These are phyloP conservation scores for Exophiala sp. DNA, from an alignment of 2,329 filamentous ascomycete species.

Conservation along the genomic window DNA sequence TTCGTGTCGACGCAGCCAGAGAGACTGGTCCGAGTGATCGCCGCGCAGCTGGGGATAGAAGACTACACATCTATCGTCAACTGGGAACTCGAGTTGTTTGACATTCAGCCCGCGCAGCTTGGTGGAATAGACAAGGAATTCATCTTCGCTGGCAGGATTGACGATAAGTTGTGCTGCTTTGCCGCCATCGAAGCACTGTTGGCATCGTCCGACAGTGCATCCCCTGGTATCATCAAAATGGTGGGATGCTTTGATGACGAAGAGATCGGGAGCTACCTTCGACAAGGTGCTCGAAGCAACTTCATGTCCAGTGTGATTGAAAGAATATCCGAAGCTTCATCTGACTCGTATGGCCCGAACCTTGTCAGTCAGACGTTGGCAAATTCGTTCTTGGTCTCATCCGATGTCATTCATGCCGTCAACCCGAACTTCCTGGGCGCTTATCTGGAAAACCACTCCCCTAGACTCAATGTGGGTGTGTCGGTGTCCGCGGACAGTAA, in stretches of 20 bases:
- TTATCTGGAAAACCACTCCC: conserved; percentile 81
- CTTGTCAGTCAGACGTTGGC: conserved; percentile 77
- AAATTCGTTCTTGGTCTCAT: conserved; percentile 84
- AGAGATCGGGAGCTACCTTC: conserved; percentile 85
- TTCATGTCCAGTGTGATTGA: conserved; percentile 77
- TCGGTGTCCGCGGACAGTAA: conserved; percentile 76
- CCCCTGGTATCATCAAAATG: conserved; percentile 67
- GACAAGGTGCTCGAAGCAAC: conserved; percentile 84
- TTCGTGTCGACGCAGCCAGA: conserved; percentile 82
- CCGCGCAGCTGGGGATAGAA: conserved; percentile 66
- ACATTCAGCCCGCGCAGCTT: conserved; percentile 75
- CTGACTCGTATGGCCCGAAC: conserved; percentile 41
- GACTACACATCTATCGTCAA: conserved; percentile 73
- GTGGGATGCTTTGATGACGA: conserved; percentile 96
- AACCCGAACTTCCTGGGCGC: conserved; percentile 86
- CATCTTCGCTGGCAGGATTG: conserved; percentile 90
- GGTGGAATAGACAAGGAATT: conserved; percentile 86
- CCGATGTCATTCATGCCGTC: conserved; percentile 88
- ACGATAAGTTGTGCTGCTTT: conserved; percentile 97
- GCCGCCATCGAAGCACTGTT: conserved; percentile 79
- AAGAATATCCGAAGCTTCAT: conserved; percentile 62
- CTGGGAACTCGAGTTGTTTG: conserved; percentile 96
- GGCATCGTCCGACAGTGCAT: conserved; percentile 51
- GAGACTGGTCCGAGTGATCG: conserved; percentile 75
- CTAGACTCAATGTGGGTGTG: conserved; percentile 81